Base-by-base conservation (phyloP, 2,329 filamentous ascomycete species). In the Daldinia eschscholtzii region DNA sequence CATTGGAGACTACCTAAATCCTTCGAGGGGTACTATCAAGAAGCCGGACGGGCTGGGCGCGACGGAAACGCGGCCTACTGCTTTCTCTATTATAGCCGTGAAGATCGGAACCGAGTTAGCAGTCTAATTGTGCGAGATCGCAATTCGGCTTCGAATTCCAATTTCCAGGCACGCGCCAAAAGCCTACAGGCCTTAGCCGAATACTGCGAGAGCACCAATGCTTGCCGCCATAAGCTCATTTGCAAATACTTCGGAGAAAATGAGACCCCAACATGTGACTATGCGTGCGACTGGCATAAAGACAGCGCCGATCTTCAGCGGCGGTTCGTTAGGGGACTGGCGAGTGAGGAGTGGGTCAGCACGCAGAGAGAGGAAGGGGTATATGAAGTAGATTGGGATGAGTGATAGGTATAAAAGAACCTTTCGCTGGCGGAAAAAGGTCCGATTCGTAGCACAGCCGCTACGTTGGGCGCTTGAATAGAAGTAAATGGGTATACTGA, bases 11-110 rank as follows among this genome's bases (percentile, higher is more conserved):
- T 97, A 9, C 93, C 95, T 9, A 97, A 97, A 77, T 96, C 92
- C 2, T 97, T 98, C 78, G 95, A 98, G 79, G 93, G 94, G 0
- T 98, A 96, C 78, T 97, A 98, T 76, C 95, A 98, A 81, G 95
- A 98, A 84, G 94, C 93, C 1, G 95, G 95, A 0, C 91, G 95
- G 42, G 95, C 94, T 5, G 95, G 95, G 0, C 88, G 95, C 44
- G 95, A 98, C 74, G 93, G 93, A 26, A 94, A 95, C 70, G 94
- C 94, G 0, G 91, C 92, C 35, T 88, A 92, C 68, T 98, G 94
- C 76, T 93, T 97, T 61, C 83, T 98, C 61, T 97, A 98, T 80
- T 98, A 98, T 81, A 94, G 91, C 67, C 89, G 92, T 12, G 93
- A 97, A 79, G 94, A 98, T 76, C 85, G 93, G 28, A 92, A 97